These are phyloP conservation scores for Comarum palustre DNA, from an alignment of 306 rosid species.

Conservation along the genomic window DNA sequence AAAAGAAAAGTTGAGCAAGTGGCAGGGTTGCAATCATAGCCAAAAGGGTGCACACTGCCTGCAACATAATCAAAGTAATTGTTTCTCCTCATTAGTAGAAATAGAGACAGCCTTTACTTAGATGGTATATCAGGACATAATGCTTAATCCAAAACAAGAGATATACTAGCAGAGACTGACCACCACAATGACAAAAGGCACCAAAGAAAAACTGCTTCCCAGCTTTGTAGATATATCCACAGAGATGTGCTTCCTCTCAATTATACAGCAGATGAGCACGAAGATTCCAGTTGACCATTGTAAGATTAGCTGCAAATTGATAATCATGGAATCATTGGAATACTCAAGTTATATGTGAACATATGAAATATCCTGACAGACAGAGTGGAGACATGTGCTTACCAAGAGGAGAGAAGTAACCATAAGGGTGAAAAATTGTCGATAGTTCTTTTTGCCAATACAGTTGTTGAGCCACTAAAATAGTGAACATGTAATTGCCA, in stretches of 20 bases:
- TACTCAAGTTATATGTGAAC: slow-evolving; percentile 10
- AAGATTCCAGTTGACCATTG: slow-evolving; percentile 95
- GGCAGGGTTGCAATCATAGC: slow-evolving; percentile 95
- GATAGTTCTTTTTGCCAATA: slow-evolving; percentile 78
- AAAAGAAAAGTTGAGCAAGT: slow-evolving; percentile 88
- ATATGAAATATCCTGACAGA: slow-evolving; percentile 14
- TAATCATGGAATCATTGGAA: neutral
- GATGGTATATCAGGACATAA: neutral
- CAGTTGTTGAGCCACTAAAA: slow-evolving; percentile 99
- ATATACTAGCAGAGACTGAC: slow-evolving; percentile 40
- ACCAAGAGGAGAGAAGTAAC: slow-evolving; percentile 93
- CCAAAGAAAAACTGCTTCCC: slow-evolving; percentile 95
- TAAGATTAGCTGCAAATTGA: slow-evolving; percentile 87
- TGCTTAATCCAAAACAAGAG: neutral
- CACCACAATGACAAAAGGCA: slow-evolving; percentile 80
- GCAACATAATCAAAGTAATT: slow-evolving; percentile 16
- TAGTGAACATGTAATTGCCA: slow-evolving; percentile 16
- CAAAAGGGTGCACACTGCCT: slow-evolving; percentile 86
- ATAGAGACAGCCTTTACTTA: slow-evolving; percentile 1
- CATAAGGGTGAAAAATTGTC: slow-evolving; percentile 92
- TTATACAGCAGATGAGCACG: slow-evolving; percentile 80
- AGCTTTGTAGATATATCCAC: slow-evolving; percentile 66
- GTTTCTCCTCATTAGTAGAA: neutral
- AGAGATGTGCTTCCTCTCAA: slow-evolving; percentile 74
- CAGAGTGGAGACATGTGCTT: slow-evolving; percentile 42